phyloP scores from a whole-genome alignment of 306 rosid genomes.

The Macrotyloma uniflorum region DNA sequence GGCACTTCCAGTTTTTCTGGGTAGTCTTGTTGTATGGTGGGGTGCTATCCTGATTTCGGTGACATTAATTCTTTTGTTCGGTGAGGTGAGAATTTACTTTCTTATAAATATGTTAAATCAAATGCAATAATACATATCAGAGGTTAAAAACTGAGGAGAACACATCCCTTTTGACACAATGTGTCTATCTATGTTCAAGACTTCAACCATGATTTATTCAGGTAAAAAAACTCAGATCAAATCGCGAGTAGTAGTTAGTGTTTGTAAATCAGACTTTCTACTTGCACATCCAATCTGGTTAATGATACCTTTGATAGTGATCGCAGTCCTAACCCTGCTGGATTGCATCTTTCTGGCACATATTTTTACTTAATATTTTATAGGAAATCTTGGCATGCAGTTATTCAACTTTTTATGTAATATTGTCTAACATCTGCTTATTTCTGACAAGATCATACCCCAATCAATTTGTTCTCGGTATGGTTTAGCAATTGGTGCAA shows the following conservation, averaged over 20 bases:
- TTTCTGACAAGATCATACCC: slow-evolving; percentile 75
- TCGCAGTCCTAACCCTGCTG: neutral
- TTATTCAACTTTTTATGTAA: neutral
- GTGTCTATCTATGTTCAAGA: neutral
- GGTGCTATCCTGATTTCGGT: slow-evolving; percentile 85
- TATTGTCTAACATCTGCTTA: slow-evolving; percentile 31
- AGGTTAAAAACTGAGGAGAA: neutral
- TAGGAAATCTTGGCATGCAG: neutral
- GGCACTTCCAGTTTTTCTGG: slow-evolving; percentile 95
- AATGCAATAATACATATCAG: neutral
- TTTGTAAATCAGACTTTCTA: neutral
- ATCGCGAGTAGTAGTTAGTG: neutral
- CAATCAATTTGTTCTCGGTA: slow-evolving; percentile 90
- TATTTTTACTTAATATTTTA: neutral
- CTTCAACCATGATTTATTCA: neutral
- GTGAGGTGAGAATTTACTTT: slow-evolving; percentile 66
- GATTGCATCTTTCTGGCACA: neutral
- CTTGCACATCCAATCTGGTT: neutral
- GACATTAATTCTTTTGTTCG: slow-evolving; percentile 92
- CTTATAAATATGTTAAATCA: neutral
- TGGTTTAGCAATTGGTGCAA: slow-evolving; percentile 90
- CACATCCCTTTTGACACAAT: neutral
- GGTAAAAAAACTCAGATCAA: neutral
- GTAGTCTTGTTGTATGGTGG: slow-evolving; percentile 67
- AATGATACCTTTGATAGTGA: neutral